Base-by-base conservation (phyloP, 1,139 yeast species). In the Saccharomyces hybrid region DNA sequence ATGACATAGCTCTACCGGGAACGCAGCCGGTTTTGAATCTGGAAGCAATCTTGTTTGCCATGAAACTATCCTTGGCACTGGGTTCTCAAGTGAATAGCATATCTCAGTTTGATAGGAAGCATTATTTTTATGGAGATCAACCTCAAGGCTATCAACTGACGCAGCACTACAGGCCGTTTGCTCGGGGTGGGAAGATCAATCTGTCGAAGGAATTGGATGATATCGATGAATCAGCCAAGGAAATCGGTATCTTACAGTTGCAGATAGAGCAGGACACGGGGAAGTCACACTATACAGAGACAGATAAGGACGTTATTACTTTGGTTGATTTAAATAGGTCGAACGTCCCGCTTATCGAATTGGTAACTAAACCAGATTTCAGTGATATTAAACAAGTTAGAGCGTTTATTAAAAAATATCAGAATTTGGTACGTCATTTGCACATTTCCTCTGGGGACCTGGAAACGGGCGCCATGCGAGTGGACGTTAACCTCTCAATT, bases 211-310 rank as follows among this genome's bases (percentile, higher is more conserved):
- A 78, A 46, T 71, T 77, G 53, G 96, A 89, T 65, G 84, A 80
- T 7, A 75, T 82, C 1, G 68, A 73, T 0, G 68, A 70, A 6
- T 64, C 65, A 2, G 73, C 74, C 46, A 75, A 78, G 55, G 63
- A 55, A 6, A 81, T 84, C 5, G 62, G 74, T 4, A 82, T 91
- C 44, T 83, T 79, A 54, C 97, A 90, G 69, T 72, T 91, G 41
- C 98, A 91, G 68, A 73, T 91, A 27, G 98, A 91, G 65, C 98
- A 91, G 70, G 99, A 93, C 67, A 93, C 99, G 0, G 99, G 96
- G 1, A 86, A 89, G 64, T 80, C 95, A 0, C 75, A 79, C 8
- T 86, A 90, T 66, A 53, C 55, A 16, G 75, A 78, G 47, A 75
- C 76, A 19, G 71, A 56, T 2, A 53, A 61, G 11, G 54, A 57